Base-by-base conservation (phyloP, 2,329 filamentous ascomycete genomes). In the Aurifilum marmelostoma region DNA sequence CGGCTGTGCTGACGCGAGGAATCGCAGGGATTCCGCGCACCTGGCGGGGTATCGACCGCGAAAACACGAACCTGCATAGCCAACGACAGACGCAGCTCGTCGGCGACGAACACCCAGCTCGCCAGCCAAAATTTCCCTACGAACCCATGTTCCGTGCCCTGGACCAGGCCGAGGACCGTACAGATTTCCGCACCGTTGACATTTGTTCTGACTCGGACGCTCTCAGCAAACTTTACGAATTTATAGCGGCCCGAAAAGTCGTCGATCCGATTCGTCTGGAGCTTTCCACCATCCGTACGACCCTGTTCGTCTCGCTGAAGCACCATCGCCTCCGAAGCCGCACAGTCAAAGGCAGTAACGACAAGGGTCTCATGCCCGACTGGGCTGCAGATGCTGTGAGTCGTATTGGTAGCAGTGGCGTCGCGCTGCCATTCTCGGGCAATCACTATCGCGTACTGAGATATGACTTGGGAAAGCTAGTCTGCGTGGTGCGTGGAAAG, bases 81-180 rank as follows among this genome's bases (percentile, higher is more conserved):
- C n/a, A 61, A 9, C n/a, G 21, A 18, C 43, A 68, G 5, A 3
- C 12, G 1, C 37, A 47, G 3, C 7, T 63, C 41, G 59, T 70
- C 4, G 52, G 43, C 8, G 69, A 70, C 4, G 69, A 70, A 27
- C 54, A 68, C 39, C 21, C 34, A 21, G 16, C 47, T 27, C 50
- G 63, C 37, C 66, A 70, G 29, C 32, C 63, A 0, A 61, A 41
- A 47, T 68, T 63, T 41, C 58, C 63, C 21, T 68, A 68, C 66
- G 69, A 70, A 63, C 69, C 69, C 18, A 66, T 67, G 41, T 63
- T 70, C n/a, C 66, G 67, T 9, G 69, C 67, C 14, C 59, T 68
- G 5, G 65, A 68, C 41, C 18, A 39, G 24, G 63, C n/a, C 34
- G 24, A 37, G 29, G 24, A 37, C 29, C n/a, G 29, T 34, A 12